Evolutionary conservation across 805 yeast species (phyloP).

Genomic region (Candida quercuum): DNA sequence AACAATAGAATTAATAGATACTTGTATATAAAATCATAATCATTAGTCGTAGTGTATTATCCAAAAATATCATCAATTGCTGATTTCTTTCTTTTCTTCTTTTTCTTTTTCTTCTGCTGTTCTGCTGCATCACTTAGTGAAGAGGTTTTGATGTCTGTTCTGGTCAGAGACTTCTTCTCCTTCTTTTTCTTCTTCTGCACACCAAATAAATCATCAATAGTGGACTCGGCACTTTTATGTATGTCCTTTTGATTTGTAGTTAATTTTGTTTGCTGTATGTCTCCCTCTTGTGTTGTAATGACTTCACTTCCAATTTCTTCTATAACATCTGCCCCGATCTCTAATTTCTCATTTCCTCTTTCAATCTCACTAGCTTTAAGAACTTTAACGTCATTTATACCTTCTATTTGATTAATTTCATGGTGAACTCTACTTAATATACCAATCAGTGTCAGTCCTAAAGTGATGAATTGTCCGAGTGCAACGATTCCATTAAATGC

Average conservation of each 20-base stretch:
- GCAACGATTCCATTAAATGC: constrained; percentile 64
- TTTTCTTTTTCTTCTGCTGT: constrained; percentile 21
- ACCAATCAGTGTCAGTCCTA: constrained; percentile 70
- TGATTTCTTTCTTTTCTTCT: constrained; percentile 42
- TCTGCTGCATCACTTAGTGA: constrained; percentile 3
- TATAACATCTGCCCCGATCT: constrained; percentile 4
- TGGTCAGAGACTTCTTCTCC: constrained; percentile 5
- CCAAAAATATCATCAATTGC: constrained; percentile 80
- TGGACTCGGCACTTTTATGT: not conserved
- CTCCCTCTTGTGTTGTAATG: constrained; percentile 4
- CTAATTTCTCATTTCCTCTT: not conserved
- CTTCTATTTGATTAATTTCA: constrained; percentile 11
- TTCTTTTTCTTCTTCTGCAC: constrained; percentile 10
- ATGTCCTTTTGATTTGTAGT: not conserved
- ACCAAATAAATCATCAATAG: not conserved
- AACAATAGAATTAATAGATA: too few relatives aligned
- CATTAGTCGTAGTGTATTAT: constrained; percentile 12
- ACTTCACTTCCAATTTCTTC: constrained; percentile 32
- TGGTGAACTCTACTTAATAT: constrained; percentile 39
- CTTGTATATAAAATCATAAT: not conserved
- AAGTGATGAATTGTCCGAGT: constrained; percentile 68
- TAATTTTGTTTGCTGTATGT: not conserved
- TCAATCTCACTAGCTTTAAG: too few relatives aligned
- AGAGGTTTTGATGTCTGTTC: constrained; percentile 5
- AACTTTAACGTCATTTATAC: constrained; percentile 4